Base-by-base conservation (phyloP, 2,329 filamentous ascomycete genomes). In the Paecilomyces niveus region DNA sequence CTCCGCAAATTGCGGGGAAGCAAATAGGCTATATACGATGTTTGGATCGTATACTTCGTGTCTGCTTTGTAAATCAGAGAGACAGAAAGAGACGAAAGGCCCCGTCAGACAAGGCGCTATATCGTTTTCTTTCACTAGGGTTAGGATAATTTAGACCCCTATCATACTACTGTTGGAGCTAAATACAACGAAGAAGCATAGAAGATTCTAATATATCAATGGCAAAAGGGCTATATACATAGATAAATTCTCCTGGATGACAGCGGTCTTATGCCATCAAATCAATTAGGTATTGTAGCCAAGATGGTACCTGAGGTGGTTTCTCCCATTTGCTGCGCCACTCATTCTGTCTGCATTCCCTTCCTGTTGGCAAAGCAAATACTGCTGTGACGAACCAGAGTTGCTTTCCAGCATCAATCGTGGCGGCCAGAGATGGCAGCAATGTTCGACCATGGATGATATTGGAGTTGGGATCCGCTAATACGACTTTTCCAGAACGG, bases 381-480 rank as follows among this genome's bases (percentile, higher is more conserved):
- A 92, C 83, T 3, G 82, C 89, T 10, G 85, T 86, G 3, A 88
- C 80, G 68, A 89, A 89, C 86, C 86, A 90, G 39, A 77, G 79
- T 29, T 78, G 80, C 64, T 83, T 77, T 0, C 83, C 86, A 52
- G 79, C 77, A 56, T 76, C 75, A 35, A 92, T 70, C 26, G 83
- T 85, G 62, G 83, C 80, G 68, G 86, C 83, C 66, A 92, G 72
- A 31, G 86, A 86, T 24, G 89, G 89, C 64, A 92, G 83, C 50
- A 88, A 80, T 3, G 87, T 90, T 59, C 89, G 78, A 59, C 85
- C 85, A 74, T 90, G 86, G 2, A 91, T 79, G 33, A 92, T 74
- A 72, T 92, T 92, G 54, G 86, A 89, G 74, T 92, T 92, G 6
- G 89, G 88, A 69, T 92, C 89, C 10, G 88, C 87, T 58, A 90